These are phyloP conservation scores for Scorias spongiosa DNA, from an alignment of 2,329 filamentous ascomycete species.

Conservation along the genomic window DNA sequence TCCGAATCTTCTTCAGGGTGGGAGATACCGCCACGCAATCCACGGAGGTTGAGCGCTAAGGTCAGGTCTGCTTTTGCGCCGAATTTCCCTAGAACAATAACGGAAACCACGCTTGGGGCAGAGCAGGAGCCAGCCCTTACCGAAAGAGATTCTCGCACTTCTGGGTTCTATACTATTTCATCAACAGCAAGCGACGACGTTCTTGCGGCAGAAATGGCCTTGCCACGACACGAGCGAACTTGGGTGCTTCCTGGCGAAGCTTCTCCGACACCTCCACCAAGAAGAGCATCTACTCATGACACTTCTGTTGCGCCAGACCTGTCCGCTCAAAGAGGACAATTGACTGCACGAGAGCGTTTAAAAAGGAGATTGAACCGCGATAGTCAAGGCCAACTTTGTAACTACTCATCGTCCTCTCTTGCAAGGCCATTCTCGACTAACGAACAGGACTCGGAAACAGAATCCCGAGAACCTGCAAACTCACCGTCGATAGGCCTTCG, in stretches of 20 bases:
- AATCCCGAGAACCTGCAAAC: background rate
- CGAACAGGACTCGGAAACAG: constrained; percentile 3
- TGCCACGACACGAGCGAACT: constrained; percentile 15
- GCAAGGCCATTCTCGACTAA: constrained; percentile 6
- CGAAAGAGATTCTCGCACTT: constrained; percentile 4
- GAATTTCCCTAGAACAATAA: constrained; percentile 15
- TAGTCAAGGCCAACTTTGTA: constrained; percentile 6
- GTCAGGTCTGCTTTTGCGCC: constrained; percentile 15
- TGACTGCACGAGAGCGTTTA: constrained; percentile 1
- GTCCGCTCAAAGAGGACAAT: background rate
- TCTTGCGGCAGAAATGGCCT: constrained; percentile 12
- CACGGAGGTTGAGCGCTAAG: constrained; percentile 12
- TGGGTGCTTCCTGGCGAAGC: constrained; percentile 20
- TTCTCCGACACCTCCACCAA: constrained; percentile 19
- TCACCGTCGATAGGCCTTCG: constrained; percentile 2
- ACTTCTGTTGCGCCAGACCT: background rate
- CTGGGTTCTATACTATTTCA: constrained; percentile 6
- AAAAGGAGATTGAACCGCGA: constrained; percentile 3
- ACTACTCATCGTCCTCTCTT: constrained; percentile 13
- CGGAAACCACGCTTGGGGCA: constrained; percentile 8
- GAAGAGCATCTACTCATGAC: background rate
- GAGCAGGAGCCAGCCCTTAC: constrained; percentile 8
- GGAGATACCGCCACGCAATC: constrained; percentile 11
- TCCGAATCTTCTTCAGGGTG: constrained; percentile 18
- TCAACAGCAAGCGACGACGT: constrained; percentile 8